These are phyloP conservation scores for Blastobotrys ciferrii DNA, from an alignment of 1,139 yeast species.

Conservation along the genomic window DNA sequence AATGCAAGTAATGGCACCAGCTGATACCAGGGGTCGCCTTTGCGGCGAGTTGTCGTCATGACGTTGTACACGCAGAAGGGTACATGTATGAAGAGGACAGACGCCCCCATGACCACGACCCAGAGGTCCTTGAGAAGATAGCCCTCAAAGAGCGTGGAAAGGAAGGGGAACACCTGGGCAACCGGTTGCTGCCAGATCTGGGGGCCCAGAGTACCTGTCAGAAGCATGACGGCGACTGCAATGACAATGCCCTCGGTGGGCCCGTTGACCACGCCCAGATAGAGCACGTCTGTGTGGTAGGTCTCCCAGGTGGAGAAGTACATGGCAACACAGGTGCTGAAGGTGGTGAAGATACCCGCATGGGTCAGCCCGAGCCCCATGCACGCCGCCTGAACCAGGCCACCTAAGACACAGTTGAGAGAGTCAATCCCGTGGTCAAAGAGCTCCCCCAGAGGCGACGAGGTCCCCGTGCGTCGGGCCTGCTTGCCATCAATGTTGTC, in stretches of 20 bases:
- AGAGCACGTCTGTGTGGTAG: constrained; percentile 69
- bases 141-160: constrained; percentile 28
- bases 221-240: constrained; percentile 51
- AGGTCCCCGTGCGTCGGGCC: constrained; percentile 72
- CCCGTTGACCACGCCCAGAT: constrained; percentile 66
- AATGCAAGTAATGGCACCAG: constrained; percentile 36
- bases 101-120: constrained; percentile 44
- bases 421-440: constrained; percentile 84
- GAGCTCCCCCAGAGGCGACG: constrained; percentile 77
- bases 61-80: constrained; percentile 57
- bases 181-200: constrained; percentile 49
- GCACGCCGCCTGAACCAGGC: constrained; percentile 40
- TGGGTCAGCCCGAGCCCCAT: constrained; percentile 43
- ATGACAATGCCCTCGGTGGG: constrained; percentile 79
- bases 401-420: constrained; percentile 53
- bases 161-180: constrained; percentile 19
- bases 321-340: constrained; percentile 67
- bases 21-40: constrained; percentile 42
- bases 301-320: constrained; percentile 81
- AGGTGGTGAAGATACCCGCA: constrained; percentile 50
- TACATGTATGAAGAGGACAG: constrained; percentile 50
- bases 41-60: constrained; percentile 51
- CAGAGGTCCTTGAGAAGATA: constrained; percentile 37
- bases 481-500: constrained; percentile 85
- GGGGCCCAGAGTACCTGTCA: constrained; percentile 62